Evolutionary conservation across 2,329 filamentous ascomycete genomes (phyloP).

Genomic region (Pseudogymnoascus sp.): DNA sequence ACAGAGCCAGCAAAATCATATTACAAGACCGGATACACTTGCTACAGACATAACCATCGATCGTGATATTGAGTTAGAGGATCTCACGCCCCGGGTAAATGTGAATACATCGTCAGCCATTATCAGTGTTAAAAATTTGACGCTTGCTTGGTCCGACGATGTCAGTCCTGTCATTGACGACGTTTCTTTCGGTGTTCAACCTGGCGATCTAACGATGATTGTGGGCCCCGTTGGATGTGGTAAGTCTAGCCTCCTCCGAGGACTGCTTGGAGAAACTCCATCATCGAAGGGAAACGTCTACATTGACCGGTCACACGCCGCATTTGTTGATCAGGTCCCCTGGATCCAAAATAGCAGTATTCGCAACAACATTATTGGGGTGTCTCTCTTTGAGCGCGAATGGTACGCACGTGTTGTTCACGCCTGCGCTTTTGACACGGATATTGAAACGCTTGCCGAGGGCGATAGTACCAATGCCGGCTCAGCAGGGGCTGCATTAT

Average conservation of each 20-base stretch:
- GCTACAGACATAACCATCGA: not conserved
- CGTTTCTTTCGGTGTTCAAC: not conserved
- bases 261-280: slow-evolving; percentile 19
- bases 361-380: slow-evolving; percentile 23
- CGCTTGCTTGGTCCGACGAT: slow-evolving; percentile 18
- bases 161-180: slow-evolving; percentile 12
- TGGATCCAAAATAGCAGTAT: slow-evolving; percentile 20
- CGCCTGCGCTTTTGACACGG: slow-evolving; percentile 30
- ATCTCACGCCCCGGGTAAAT: not conserved
- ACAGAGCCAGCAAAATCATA: not conserved
- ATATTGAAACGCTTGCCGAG: slow-evolving; percentile 27
- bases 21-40: slow-evolving; percentile 13
- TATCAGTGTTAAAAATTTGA: slow-evolving; percentile 20
- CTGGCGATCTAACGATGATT: slow-evolving; percentile 7
- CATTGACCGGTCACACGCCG: slow-evolving; percentile 7
- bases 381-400: slow-evolving; percentile 14
- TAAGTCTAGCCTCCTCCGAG: slow-evolving; percentile 21
- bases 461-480: slow-evolving; percentile 31
- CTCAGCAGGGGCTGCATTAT: slow-evolving; percentile 32
- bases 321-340: slow-evolving; percentile 17
- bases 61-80: not conserved
- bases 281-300: slow-evolving; percentile 15
- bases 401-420: slow-evolving; percentile 24
- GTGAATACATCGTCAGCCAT: slow-evolving; percentile 11
- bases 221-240: slow-evolving; percentile 24